Evolutionary conservation across 495 filamentous ascomycete species (phyloP).

Genomic region (Penicillium bialowiezense): DNA sequence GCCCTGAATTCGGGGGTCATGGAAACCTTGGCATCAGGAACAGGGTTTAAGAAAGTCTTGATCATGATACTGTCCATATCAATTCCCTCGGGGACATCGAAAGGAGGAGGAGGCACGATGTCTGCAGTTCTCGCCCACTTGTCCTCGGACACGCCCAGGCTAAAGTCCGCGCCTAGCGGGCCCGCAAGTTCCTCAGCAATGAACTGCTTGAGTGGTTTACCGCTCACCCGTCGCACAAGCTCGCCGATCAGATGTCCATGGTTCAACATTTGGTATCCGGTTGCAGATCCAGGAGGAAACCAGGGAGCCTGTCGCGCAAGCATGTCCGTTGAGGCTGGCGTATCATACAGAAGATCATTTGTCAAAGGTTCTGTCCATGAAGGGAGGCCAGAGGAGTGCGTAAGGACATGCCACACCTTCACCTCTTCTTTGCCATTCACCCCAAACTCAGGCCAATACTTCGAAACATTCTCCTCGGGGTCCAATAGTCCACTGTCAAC

Average conservation of each 20-base stretch:
- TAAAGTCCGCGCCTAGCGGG: constrained; percentile 40
- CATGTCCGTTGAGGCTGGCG: constrained; percentile 20
- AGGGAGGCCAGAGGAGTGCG: constrained; percentile 35
- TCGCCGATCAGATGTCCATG: constrained; percentile 42
- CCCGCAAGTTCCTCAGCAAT: constrained; percentile 37
- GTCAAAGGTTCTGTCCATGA: constrained; percentile 33
- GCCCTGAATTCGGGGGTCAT: constrained; percentile 20
- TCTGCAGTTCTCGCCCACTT: constrained; percentile 31
- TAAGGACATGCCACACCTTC: constrained; percentile 39
- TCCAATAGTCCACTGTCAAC: constrained; percentile 40
- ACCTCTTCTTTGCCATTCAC: constrained; percentile 40
- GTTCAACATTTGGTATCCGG: constrained; percentile 37
- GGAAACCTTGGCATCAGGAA: not conserved
- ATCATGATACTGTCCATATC: constrained; percentile 14
- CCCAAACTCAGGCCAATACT: constrained; percentile 48
- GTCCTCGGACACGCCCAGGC: constrained; percentile 30
- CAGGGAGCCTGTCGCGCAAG: constrained; percentile 41
- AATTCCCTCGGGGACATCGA: not conserved
- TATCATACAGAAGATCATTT: constrained; percentile 28
- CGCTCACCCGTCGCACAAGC: constrained; percentile 35
- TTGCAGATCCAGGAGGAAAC: constrained; percentile 40
- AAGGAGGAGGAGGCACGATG: constrained; percentile 14
- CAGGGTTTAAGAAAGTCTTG: constrained; percentile 6
- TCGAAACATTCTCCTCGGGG: constrained; percentile 33
- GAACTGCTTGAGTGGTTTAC: constrained; percentile 37